Evolutionary conservation across 1,139 yeast genomes (phyloP).

Genomic region (Geotrichum carabidarum): DNA sequence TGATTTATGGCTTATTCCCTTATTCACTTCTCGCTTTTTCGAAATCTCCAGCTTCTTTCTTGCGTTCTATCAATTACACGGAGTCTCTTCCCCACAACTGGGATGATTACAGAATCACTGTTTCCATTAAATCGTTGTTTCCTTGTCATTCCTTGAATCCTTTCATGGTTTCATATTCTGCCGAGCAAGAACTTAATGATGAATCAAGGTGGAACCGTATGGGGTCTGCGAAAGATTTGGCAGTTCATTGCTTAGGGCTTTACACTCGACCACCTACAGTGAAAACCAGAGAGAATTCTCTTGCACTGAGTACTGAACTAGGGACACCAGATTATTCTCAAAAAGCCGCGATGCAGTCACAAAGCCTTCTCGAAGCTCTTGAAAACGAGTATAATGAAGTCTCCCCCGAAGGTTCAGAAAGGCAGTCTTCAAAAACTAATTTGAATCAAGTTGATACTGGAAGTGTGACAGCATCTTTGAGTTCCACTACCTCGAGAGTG

Average conservation of each 20-base stretch:
- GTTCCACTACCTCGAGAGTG: neutral
- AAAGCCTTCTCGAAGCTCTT: neutral
- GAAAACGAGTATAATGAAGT: neutral
- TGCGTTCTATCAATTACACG: neutral
- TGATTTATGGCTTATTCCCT: constrained; percentile 61
- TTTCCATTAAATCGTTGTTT: constrained; percentile 9
- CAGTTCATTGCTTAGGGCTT: constrained; percentile 13
- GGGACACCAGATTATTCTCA: neutral
- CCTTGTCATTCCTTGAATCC: constrained; percentile 14
- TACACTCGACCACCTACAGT: neutral
- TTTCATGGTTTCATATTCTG: constrained; percentile 4
- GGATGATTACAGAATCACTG: constrained; percentile 8
- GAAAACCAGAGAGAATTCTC: neutral
- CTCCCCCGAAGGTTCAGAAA: neutral
- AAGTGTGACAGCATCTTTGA: neutral
- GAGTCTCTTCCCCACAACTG: constrained; percentile 13
- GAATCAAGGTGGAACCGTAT: neutral
- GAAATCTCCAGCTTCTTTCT: constrained; percentile 38
- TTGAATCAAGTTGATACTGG: neutral
- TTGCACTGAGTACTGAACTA: neutral
- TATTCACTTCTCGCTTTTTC: constrained; percentile 46
- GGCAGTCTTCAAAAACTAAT: neutral
- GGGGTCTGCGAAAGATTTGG: constrained; percentile 11
- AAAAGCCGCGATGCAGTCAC: neutral
- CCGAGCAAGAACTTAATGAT: constrained; percentile 13